Percentiles rank a stretch among this genome's conserved stretches.
phyloP scores from a whole-genome alignment of 257 asterid species.

The Solanum habrochaites region DNA sequence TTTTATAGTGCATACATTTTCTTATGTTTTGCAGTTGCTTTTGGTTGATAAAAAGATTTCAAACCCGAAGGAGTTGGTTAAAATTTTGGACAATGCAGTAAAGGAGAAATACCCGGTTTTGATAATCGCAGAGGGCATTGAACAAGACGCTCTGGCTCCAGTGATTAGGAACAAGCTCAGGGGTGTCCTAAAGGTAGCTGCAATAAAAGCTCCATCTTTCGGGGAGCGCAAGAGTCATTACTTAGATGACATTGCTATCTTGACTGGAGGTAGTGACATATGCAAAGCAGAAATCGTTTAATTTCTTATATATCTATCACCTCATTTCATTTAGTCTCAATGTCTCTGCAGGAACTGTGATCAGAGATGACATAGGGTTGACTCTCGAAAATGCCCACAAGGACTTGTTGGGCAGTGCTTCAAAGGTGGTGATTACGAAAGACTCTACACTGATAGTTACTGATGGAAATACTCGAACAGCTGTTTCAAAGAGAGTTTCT shows the following conservation, averaged over 20 bases:
- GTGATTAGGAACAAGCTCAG: constrained; percentile 68
- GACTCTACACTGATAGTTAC: constrained; percentile 69
- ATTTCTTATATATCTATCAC: background rate
- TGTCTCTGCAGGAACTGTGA: constrained; percentile 47
- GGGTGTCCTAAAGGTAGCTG: constrained; percentile 63
- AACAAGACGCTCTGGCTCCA: constrained; percentile 72
- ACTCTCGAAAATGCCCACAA: constrained; percentile 45
- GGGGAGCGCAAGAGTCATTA: constrained; percentile 72
- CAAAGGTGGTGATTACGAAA: constrained; percentile 62
- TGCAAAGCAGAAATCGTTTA: background rate
- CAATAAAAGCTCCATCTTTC: constrained; percentile 73
- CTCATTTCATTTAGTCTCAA: too few relatives aligned
- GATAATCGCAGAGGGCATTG: constrained; percentile 63
- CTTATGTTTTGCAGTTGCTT: too few relatives aligned
- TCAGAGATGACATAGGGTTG: constrained; percentile 69
- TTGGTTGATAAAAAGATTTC: constrained; percentile 63
- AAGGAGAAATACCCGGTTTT: constrained; percentile 69
- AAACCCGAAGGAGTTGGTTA: constrained; percentile 57
- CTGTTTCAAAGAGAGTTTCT: constrained; percentile 41
- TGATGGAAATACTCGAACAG: constrained; percentile 50
- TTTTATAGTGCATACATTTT: too few relatives aligned
- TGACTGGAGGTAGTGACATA: constrained; percentile 66
- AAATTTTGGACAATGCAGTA: constrained; percentile 66
- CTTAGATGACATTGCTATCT: constrained; percentile 67
- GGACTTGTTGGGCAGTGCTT: constrained; percentile 61